Evolutionary conservation across 768 basidiomycete species (phyloP), one percentile per base, ranked within the genome.

Genomic region (Trichaptum fuscoviolaceum): DNA sequence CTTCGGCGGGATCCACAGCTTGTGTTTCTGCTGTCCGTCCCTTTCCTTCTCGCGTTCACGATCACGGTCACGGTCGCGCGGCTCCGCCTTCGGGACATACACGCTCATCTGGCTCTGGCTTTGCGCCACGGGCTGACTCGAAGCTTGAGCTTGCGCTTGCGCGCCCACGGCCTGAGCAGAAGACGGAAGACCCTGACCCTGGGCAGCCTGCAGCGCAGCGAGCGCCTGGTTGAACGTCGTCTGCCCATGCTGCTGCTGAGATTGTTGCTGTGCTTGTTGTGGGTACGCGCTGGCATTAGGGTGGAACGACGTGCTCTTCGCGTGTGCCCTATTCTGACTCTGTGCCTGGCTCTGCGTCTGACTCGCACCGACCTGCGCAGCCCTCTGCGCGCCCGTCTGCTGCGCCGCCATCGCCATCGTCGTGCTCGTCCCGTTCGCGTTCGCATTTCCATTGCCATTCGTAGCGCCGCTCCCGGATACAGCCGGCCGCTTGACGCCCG

Each of bases 1-100:
- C 30, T 61, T 61, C 59, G 59, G 59, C 30, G 59, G 59, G 24
- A 61, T 34, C 59, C 59, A 61, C 25, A 61, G 24, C 25, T 25
- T 61, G 15, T 61, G 59, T 17, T 61, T 61, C 24, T 61, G 24
- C 25, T 61, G 59, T 9, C 15, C 59, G 15, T 34, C 42, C 42
- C 20, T 52, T 12, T 52, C 42, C 42, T 20, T 52, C 42, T 52
- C 42, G 15, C 20, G 12, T 52, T 52, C 42, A 52, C 42, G 42
- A 4, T 52, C 42, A 52, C 42, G 42, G 6, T 52, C 42, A 20
- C 42, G 42, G 42, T 52, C 42, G 42, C 42, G 42, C 42, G 42
- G 2, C 15, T 52, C 42, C 2, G 42, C 10, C 42, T 52, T 52
- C 42, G 42, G 42, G 42, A 52, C 42, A 20, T 52, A 52, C 42